Evolutionary conservation across 1,284 basidiomycete species (phyloP).

Genomic region (Ustilago cynodontis): DNA sequence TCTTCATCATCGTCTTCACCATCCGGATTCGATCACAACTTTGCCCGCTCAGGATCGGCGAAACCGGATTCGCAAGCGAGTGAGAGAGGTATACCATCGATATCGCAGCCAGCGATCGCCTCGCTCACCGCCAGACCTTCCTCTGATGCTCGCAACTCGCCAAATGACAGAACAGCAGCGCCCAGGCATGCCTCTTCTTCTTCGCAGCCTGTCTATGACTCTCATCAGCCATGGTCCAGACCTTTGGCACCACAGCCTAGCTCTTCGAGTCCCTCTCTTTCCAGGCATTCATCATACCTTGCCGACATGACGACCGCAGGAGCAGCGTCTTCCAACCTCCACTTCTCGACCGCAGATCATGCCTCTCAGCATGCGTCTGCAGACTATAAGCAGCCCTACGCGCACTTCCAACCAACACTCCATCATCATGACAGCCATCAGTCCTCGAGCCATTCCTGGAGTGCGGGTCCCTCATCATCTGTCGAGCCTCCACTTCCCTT

Average conservation of each 20-base stretch:
- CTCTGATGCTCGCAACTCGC: conserved; percentile 9
- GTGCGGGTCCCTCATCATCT: background rate
- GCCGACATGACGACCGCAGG: background rate
- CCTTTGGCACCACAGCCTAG: background rate
- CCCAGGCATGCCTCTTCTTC: background rate
- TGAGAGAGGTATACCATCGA: conserved; percentile 1
- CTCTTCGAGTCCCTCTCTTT: conserved; percentile 5
- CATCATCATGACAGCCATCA: conserved; percentile 10
- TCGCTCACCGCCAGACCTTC: conserved; percentile 17
- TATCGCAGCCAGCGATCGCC: conserved; percentile 11
- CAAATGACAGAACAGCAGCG: conserved; percentile 2
- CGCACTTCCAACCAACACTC: conserved; percentile 20
- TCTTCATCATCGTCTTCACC: background rate
- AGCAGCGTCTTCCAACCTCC: background rate
- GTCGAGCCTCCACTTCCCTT: conserved; percentile 11
- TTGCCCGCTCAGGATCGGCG: background rate
- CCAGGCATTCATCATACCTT: conserved; percentile 9
- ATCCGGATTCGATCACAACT: background rate
- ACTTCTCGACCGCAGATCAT: background rate
- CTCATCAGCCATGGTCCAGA: conserved; percentile 16
- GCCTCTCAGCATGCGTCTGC: conserved; percentile 10
- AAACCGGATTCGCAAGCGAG: background rate
- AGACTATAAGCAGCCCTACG: conserved; percentile 12
- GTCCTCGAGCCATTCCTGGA: conserved; percentile 19
- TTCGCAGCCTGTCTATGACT: conserved; percentile 1